Evolutionary conservation across 2,329 filamentous ascomycete species (phyloP), one percentile per base, ranked within the genome.

Genomic region (Diaporthe sp.): DNA sequence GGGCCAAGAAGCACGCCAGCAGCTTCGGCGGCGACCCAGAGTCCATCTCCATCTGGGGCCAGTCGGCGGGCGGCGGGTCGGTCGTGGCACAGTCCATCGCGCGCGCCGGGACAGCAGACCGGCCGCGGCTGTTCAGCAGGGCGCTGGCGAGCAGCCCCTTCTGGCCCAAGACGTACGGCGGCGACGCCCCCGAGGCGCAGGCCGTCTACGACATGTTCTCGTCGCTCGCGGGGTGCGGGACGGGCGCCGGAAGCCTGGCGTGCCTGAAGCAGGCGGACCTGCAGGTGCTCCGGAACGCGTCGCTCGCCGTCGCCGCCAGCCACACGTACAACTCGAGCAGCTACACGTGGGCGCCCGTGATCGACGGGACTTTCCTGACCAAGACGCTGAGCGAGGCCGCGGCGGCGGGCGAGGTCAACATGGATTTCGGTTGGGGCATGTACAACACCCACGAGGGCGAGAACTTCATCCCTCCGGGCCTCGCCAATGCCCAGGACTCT

Each of bases 391-490:
- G 86, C 3, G 77, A 85, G 75, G 75, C 73, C 1, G 87, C 86
- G 0, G 82, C 87, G 0, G 80, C 79, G 5, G 81, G 83, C 0
- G 69, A 77, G 5, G 81, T 90, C 12, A 87, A 89, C 71, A 85
- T 86, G 3, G 84, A 88, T 2, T 80, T 82, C 12, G 85, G 87
- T 0, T 89, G 88, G 77, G 85, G 86, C n/a, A 89, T 88, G 85
- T 92, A 92, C 80, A 93, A 93, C 79, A 86, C 88, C 0, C 88
- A 92, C 79, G 91, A 93, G 81, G 91, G 91, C 31, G 88, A 92
- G 80, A 91, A 90, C 77, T 93, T 93, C 78, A 83, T 91, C 31
- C 89, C 90, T 0, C 80, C 86, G 0, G 88, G 87, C 0, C 82
- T 92, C 1, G 79, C 83, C 25, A 83, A 82, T 65, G 76, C 77